phyloP scores from a whole-genome alignment of 306 rosid genomes.

The Morella rubra region DNA sequence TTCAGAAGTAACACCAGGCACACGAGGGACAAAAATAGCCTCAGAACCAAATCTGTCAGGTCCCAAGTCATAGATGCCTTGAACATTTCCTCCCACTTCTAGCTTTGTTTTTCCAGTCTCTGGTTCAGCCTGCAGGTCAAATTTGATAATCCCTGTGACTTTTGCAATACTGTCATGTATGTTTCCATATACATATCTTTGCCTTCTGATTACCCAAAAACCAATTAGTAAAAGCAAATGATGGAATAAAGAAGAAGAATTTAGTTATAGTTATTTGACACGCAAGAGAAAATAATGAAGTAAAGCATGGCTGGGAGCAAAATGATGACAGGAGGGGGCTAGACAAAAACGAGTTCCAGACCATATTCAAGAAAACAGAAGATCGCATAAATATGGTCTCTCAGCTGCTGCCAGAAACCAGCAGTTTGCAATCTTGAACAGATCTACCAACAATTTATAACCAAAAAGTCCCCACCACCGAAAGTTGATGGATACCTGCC shows the following conservation, averaged over 20 bases:
- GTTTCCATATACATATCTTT: constrained; percentile 79
- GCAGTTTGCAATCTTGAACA: background rate
- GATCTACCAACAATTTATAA: too few species aligned
- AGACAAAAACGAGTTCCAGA: background rate
- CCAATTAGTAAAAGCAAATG: constrained; percentile 12
- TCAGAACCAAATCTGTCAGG: constrained; percentile 81
- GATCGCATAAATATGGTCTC: background rate
- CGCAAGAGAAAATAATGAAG: background rate
- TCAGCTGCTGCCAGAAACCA: background rate
- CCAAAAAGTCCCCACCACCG: too few species aligned
- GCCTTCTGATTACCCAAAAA: constrained; percentile 54
- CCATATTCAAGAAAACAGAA: background rate
- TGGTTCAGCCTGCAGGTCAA: constrained; percentile 76
- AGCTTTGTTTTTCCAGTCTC: constrained; percentile 58
- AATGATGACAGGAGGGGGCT: background rate
- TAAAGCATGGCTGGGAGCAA: background rate
- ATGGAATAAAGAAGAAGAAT: constrained; percentile 9
- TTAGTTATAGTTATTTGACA: background rate
- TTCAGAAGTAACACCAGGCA: constrained; percentile 63
- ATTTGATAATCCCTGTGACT: constrained; percentile 73
- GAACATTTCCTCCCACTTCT: constrained; percentile 84
- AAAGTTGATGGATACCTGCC: constrained; percentile 57
- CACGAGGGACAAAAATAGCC: constrained; percentile 75
- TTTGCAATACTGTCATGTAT: constrained; percentile 63
- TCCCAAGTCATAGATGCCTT: constrained; percentile 80